Conservation (phyloP, 768 basidiomycete genomes). For the Tylopilus felleus region DNA sequence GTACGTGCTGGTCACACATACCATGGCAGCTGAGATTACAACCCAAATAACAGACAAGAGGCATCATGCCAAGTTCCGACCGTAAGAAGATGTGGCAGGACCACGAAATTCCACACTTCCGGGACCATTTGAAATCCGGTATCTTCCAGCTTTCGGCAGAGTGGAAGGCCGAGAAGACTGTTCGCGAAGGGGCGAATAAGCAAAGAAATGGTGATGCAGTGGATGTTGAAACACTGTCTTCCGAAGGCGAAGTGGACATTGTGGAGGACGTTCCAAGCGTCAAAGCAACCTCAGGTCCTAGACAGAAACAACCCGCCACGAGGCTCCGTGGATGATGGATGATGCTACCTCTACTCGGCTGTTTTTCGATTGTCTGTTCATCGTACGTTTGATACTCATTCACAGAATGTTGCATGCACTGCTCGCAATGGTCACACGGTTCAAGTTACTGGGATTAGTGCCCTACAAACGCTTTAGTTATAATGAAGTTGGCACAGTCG, state of each 20-base stretch:
- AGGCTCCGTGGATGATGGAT: slow-evolving; percentile 30
- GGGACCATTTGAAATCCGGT: slow-evolving; percentile 41
- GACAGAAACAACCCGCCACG: slow-evolving; percentile 12
- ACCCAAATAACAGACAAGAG: slow-evolving; percentile 27
- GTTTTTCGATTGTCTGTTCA: slow-evolving; percentile 2
- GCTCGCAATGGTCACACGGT: not conserved
- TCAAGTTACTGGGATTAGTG: slow-evolving; percentile 12
- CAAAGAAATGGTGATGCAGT: slow-evolving; percentile 19
- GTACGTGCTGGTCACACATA: slow-evolving; percentile 7
- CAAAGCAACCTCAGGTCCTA: slow-evolving; percentile 10
- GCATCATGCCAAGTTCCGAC: slow-evolving; percentile 33
- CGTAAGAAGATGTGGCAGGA: slow-evolving; percentile 53
- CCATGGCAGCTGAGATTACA: not conserved
- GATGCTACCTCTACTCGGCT: not conserved
- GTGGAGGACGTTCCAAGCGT: slow-evolving; percentile 29
- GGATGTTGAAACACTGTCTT: slow-evolving; percentile 24
- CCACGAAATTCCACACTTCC: slow-evolving; percentile 41
- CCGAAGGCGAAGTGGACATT: slow-evolving; percentile 41
- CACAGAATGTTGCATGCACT: slow-evolving; percentile 2
- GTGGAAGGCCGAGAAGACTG: slow-evolving; percentile 48
- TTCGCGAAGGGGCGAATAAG: slow-evolving; percentile 33
- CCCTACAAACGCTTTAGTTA: slow-evolving; percentile 16
- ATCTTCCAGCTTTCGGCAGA: slow-evolving; percentile 49
- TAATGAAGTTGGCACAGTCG: slow-evolving; percentile 4
- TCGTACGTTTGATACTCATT: slow-evolving; percentile 1